Base-by-base conservation (phyloP, 2,329 filamentous ascomycete species). In the Colletotrichum kahawae region DNA sequence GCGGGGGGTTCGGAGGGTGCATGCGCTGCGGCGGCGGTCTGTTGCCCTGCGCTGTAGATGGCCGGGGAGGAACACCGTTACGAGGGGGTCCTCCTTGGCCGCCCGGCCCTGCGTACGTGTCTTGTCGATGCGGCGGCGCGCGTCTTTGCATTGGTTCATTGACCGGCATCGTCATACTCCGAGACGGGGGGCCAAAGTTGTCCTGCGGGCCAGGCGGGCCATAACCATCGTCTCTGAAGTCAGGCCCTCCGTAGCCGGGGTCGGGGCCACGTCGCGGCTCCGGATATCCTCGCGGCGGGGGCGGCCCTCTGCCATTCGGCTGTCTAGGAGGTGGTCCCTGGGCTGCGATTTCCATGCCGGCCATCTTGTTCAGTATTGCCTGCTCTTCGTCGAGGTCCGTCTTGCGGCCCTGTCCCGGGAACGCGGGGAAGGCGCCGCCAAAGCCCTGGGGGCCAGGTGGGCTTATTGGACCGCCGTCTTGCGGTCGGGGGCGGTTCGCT, bases 121-220 rank as follows among this genome's bases (percentile, higher is more conserved):
- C 88, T 72, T 82, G 82, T 34, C 86, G 84, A 51, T 82, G 84
- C 27, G 79, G 80, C 34, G 82, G 84, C 14, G 77, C 81, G 4
- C 79, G 80, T 82, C 85, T 85, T 38, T 85, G 83, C 78, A 85
- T 83, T 21, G 83, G 82, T 13, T 88, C 85, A 70, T 89, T 87
- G 4, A 85, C 81, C 3, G 91, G 90, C 89, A 92, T 91, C 7
- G 92, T 93, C 87, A 89, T 90, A 72, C 91, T 93, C 78, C 91
- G 86, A n/a, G 83, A 80, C 10, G 89, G 90, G 3, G 89, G 87
- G 0, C 85, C 89, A 77, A 89, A 91, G 7, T 85, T 84, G 51
- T 86, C 83, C 75, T 80, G 79, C 10, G 77, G 83, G 67, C 78
- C 76, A 34, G 84, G 80, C 31, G 80, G 80, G 16, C 81, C 80